Percentiles rank a stretch among this genome's conserved stretches.
Conservation (phyloP, 306 rosid genomes). For the Trifolium pratense region DNA sequence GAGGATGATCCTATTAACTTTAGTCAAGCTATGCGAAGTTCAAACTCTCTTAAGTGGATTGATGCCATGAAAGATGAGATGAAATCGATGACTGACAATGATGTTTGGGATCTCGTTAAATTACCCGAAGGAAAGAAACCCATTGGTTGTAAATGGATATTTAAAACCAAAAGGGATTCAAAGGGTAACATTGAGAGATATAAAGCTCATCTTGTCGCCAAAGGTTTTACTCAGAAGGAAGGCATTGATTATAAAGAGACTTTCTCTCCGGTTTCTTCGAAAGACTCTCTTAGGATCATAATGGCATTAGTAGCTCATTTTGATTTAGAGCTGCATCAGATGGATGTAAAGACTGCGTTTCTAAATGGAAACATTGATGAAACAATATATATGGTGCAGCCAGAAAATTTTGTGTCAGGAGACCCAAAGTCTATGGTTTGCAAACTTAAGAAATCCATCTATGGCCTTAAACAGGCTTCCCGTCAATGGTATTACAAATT, state of each 20-base stretch:
- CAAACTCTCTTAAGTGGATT: conserved; percentile 2
- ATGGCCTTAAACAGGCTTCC: too few species aligned
- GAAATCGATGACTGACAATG: background rate
- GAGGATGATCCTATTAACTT: background rate
- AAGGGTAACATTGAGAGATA: background rate
- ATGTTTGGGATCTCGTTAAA: too few species aligned
- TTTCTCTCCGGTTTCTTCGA: background rate
- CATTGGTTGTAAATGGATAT: too few species aligned
- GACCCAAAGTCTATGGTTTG: too few species aligned
- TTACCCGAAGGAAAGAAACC: too few species aligned
- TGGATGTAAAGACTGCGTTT: too few species aligned
- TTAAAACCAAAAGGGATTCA: background rate
- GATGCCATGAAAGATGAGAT: background rate
- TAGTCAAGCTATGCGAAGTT: background rate
- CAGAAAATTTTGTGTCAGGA: too few species aligned
- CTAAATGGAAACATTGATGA: too few species aligned
- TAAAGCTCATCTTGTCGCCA: background rate
- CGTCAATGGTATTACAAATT: too few species aligned
- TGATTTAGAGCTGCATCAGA: too few species aligned
- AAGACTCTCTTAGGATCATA: background rate
- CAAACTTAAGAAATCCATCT: too few species aligned
- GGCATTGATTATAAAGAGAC: background rate
- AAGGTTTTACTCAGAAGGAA: background rate
- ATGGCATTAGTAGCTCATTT: background rate
- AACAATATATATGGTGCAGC: too few species aligned